A percentile compares a stretch with the other conserved stretches of the same genome.
Evolutionary conservation across 163 green algal species (phyloP).

Genomic region (Coccomyxa subellipsoidea): DNA sequence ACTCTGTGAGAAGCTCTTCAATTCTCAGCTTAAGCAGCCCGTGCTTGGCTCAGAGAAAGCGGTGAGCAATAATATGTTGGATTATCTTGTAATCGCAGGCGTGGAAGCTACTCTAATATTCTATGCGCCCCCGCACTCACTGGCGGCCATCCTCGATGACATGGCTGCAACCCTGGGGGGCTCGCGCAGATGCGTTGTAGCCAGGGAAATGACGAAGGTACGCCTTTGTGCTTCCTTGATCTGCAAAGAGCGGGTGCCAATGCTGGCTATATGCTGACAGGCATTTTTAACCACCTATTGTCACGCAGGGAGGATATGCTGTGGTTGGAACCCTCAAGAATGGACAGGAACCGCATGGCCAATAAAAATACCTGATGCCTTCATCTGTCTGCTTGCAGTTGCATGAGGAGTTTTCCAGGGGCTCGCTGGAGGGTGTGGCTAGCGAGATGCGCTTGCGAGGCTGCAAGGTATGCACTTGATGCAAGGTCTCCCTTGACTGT

Average conservation of each 20-base stretch:
- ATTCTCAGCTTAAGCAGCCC: no score
- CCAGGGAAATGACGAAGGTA: constrained; percentile 85
- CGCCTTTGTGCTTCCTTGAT: background rate
- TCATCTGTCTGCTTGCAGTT: background rate
- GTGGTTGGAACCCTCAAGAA: background rate
- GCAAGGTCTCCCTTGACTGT: background rate
- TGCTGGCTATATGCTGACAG: no score
- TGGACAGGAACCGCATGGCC: background rate
- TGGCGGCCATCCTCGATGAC: constrained; percentile 59
- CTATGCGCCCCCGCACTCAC: constrained; percentile 70
- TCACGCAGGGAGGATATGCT: background rate
- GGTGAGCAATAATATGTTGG: no score
- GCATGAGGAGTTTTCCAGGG: constrained; percentile 1
- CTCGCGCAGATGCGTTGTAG: constrained; percentile 59
- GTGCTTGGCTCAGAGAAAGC: no score
- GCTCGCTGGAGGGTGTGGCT: background rate
- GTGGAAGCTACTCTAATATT: constrained; percentile 59
- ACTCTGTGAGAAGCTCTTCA: no score
- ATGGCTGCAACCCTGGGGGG: constrained; percentile 52
- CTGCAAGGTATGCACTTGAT: background rate
- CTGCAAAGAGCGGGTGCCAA: no score
- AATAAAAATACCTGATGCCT: no score
- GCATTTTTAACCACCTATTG: background rate
- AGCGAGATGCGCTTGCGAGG: background rate
- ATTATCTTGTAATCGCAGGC: no score